Base-by-base conservation (phyloP, 1,284 basidiomycete species). In the Boletus hoseneyae region DNA sequence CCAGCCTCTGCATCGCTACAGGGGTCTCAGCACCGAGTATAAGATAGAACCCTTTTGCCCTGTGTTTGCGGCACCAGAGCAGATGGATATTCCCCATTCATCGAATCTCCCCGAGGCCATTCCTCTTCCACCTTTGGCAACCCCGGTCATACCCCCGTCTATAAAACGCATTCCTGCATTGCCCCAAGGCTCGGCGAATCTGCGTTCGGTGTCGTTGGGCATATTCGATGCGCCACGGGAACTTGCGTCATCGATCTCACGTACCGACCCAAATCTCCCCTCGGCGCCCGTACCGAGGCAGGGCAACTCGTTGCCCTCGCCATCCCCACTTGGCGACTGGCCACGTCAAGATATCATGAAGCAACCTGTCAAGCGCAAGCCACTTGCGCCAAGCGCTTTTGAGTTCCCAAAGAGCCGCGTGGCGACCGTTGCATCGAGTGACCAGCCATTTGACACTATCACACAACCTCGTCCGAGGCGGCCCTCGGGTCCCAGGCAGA, bases 301-400 rank as follows among this genome's bases (percentile, higher is more conserved):
- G 32, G 49, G 47, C 52, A 18, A 2, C 15, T 51, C 53, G 8
- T 53, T 56, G 3, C 53, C 70, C 13, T 70, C 71, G 7, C 75
- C 78, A n/a, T 67, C 73, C 12, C 79, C 77, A 5, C 65, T 83
- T 1, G 78, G 79, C 18, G 61, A 76, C 41, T 85, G 82, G 83
- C 82, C 82, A 16, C 74, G 77, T 25, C 56, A 61, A 13, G 73
- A 81, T 53, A 67, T 73, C 41, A 70, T 77, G 58, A 65, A 71
- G 25, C 68, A 61, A 34, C 72, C 76, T 27, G 51, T 56, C 47
- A 51, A 39, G 27, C 47, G 53, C 52, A 67, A 64, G 56, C 6
- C 47, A 25, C 56, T 59, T 13, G 57, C 65, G 35, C 62, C 62
- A 7, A 58, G 51, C 13, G 48, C 60, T 0, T 57, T 47, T 12